phyloP scores from a whole-genome alignment of 805 yeast species.

The Metschnikowia baotianmanensis region DNA sequence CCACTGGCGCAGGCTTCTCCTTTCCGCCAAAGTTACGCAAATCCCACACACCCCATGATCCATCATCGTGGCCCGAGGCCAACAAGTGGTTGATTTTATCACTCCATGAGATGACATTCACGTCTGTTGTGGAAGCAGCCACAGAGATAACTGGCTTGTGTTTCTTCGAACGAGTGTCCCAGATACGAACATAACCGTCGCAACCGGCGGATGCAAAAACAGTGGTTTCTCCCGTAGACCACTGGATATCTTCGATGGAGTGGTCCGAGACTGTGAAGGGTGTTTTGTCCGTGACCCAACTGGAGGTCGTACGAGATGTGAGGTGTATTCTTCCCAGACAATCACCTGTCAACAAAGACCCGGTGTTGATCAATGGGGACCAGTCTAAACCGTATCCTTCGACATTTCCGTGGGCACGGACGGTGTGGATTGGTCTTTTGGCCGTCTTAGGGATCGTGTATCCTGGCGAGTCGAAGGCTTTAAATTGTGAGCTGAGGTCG shows the following conservation, averaged over 20 bases:
- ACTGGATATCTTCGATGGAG: slow-evolving; percentile 94
- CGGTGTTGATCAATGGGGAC: slow-evolving; percentile 82
- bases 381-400: slow-evolving; percentile 98
- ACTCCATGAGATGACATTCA: slow-evolving; percentile 96
- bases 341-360: slow-evolving; percentile 86
- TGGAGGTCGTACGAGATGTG: slow-evolving; percentile 71
- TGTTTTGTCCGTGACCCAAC: slow-evolving; percentile 83
- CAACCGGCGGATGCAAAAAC: slow-evolving; percentile 95
- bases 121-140: slow-evolving; percentile 75
- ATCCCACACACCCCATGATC: slow-evolving; percentile 98
- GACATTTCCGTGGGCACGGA: slow-evolving; percentile 84
- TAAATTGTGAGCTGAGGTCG: slow-evolving; percentile 76
- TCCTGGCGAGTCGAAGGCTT: slow-evolving; percentile 88
- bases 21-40: slow-evolving; percentile 71
- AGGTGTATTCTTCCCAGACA: slow-evolving; percentile 76
- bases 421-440: slow-evolving; percentile 79
- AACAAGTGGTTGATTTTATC: slow-evolving; percentile 78
- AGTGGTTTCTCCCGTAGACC: slow-evolving; percentile 89
- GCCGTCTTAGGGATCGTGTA: slow-evolving; percentile 70
- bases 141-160: slow-evolving; percentile 89
- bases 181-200: slow-evolving; percentile 87
- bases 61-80: slow-evolving; percentile 97
- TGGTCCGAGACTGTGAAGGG: slow-evolving; percentile 69
- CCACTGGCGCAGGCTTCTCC: slow-evolving; percentile 71
- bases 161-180: slow-evolving; percentile 95